Evolutionary conservation across 1,139 yeast genomes (phyloP), one percentile per base, ranked within the genome.

Genomic region (Hyphopichia wangnamkhiaoensis): DNA sequence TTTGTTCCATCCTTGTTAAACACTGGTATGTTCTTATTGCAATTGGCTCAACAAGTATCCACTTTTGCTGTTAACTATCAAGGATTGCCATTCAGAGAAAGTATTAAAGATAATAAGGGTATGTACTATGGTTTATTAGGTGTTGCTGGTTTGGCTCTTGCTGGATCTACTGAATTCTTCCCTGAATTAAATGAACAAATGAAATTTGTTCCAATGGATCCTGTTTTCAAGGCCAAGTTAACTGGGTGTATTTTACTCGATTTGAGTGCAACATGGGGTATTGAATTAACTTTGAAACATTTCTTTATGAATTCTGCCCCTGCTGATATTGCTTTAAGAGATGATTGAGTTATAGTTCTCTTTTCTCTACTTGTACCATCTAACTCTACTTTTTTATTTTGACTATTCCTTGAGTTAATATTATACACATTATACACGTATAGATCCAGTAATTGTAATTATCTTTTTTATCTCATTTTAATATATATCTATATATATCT

Each of bases 51-150:
- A 70, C 97, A 93, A 67, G 95, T 94, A 35, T 88, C 97, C 10
- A 93, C 99, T 0, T 93, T 93, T 71, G 97, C 97, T 13, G 97
- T 94, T 44, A 93, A 93, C 68, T 93, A 93, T 65, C 96, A 89
- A 70, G 99, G 99, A 37, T 82, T 86, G 51, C 99, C 99, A 39
- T 94, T 94, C 72, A 84, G 95, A 61, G 96, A 94, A 68, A 82
- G 90, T 45, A 85, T 93, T 54, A 74, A 75, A 42, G 95, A 84
- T 63, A 93, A 93, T 70, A 88, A 84, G 68, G 98, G 98, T 48
- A 93, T 93, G 98, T 93, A 85, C 68, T 93, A 88, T 56, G 98
- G 99, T 21, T 75, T 93, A 45, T 61, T 93, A 34, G 96, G 96
- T 49, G 98, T 93, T 52, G 87, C 95, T 27, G 89, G 78, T 31